A percentile compares a stretch with the other conserved stretches of the same genome.
These are phyloP conservation scores for Kwoniella pini DNA, from an alignment of 768 basidiomycete genomes.

Conservation along the genomic window DNA sequence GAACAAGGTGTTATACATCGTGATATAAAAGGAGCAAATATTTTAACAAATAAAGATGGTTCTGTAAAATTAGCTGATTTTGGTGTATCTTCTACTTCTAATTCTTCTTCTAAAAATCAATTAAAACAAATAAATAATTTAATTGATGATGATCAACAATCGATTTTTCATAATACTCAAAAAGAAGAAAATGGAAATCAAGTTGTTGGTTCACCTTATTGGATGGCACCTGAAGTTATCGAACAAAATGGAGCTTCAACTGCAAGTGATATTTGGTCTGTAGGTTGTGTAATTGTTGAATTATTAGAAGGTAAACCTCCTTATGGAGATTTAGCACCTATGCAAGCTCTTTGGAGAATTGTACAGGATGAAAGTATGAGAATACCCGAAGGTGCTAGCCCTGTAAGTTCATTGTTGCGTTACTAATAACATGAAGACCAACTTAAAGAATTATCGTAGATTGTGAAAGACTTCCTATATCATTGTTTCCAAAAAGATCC, in stretches of 20 bases:
- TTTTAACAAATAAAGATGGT: slow-evolving; percentile 97
- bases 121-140: too few relatives aligned
- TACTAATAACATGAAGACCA: background rate
- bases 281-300: slow-evolving; percentile 97
- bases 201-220: slow-evolving; percentile 97
- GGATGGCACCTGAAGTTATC: slow-evolving; percentile 99
- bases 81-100: slow-evolving; percentile 72
- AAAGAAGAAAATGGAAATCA: slow-evolving; percentile 64
- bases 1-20: slow-evolving; percentile 99
- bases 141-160: slow-evolving; percentile 27
- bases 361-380: slow-evolving; percentile 98
- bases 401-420: slow-evolving; percentile 52
- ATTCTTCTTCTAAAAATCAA: background rate
- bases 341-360: slow-evolving; percentile 97
- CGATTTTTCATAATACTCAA: background rate
- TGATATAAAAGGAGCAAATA: slow-evolving; percentile 99
- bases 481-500: slow-evolving; percentile 99
- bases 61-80: slow-evolving; percentile 99
- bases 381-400: slow-evolving; percentile 91
- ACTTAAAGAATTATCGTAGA: slow-evolving; percentile 54
- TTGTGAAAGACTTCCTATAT: slow-evolving; percentile 93
- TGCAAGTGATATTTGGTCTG: slow-evolving; percentile 95
- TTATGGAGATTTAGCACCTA: slow-evolving; percentile 91
- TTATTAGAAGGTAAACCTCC: slow-evolving; percentile 88
- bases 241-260: slow-evolving; percentile 97